Evolutionary conservation across 345 rosid genomes (phyloP), one percentile per base, ranked within the genome.

Genomic region (Sapria himalayana): DNA sequence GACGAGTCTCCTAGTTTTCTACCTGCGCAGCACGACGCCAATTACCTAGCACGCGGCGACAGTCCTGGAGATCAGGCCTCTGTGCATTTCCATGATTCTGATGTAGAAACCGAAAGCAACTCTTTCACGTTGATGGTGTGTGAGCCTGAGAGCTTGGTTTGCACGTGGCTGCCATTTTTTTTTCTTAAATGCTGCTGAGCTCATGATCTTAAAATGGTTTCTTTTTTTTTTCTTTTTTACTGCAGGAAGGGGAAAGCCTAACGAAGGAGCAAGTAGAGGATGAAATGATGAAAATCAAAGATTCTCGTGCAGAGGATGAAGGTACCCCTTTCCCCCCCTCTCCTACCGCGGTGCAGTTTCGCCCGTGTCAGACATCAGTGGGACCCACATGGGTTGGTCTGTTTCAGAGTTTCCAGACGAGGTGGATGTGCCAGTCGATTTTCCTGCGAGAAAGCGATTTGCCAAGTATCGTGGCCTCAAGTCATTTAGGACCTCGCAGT

Each of bases 381-480:
- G 27, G 20, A 9, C 13, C 11, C 31, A 24, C 14, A 25, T 47
- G 25, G 23, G 18, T 37, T 52, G 48, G 27, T 39, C 6, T 49
- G 33, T 39, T 54, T 39, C 78, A 86, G 97, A 86, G 63, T 86
- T 39, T 60, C 97, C 97, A 0, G 97, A 81, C 59, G 93, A 86
- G 69, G 94, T 86, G 48, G 97, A 76, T 29, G 70, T 89, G 32
- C 97, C 97, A 13, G 19, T 74, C 38, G 97, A 81, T 69, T 54
- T 65, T 57, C 85, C 80, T 31, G 97, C 91, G 29, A 68, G 91
- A 67, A 74, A 68, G 59, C 94, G 94, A 15, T 81, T 86, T 39
- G 80, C 82, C 10, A 76, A 82, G 65, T 81, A 66, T 62, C 81
- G 94, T 60, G 94, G 97, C 47, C 64, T 86, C 33, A 78, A 86